Conservation (phyloP, 345 rosid genomes). For the Murraya paniculata region DNA sequence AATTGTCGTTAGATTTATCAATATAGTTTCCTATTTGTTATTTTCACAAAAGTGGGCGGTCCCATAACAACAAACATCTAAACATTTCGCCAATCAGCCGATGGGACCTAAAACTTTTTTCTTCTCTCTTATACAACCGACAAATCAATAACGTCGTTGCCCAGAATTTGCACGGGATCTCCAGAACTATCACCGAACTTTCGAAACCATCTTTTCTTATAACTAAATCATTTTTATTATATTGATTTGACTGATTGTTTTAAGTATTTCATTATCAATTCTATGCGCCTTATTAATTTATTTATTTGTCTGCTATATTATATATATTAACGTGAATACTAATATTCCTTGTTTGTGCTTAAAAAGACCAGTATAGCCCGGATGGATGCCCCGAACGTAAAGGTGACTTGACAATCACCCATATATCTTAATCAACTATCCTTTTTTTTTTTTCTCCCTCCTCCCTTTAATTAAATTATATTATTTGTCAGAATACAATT, state of each 20-base stretch:
- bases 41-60: too few species aligned
- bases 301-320: too few species aligned
- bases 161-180: not conserved
- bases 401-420: not conserved
- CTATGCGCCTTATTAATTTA: not conserved
- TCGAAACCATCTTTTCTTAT: not conserved
- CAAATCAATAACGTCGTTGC: too few species aligned
- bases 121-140: too few species aligned
- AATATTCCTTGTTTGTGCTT: not conserved
- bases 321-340: too few species aligned
- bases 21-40: too few species aligned
- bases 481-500: not conserved
- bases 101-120: too few species aligned
- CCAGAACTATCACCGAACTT: not conserved
- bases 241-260: not conserved
- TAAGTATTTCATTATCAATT: not conserved
- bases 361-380: not conserved
- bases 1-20: too few species aligned
- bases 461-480: not conserved
- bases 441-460: not conserved
- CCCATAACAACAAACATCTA: too few species aligned
- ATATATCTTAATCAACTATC: not conserved
- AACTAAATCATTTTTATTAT: not conserved
- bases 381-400: not conserved
- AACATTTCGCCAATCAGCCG: too few species aligned